These are phyloP conservation scores for Afroboletus lepidellus DNA, from an alignment of 1,284 basidiomycete genomes.

Conservation along the genomic window DNA sequence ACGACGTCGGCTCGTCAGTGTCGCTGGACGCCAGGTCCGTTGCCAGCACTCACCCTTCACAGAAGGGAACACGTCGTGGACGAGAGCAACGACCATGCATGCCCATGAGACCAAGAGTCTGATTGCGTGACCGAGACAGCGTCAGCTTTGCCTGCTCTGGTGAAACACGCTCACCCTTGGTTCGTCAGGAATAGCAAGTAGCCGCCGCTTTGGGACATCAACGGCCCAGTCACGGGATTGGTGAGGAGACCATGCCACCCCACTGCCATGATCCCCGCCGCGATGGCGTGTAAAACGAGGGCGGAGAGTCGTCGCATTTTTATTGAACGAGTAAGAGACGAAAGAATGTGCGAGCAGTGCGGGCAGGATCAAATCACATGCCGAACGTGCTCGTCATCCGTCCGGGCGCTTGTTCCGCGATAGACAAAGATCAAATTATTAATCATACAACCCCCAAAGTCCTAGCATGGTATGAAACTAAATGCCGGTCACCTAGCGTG, in stretches of 20 bases:
- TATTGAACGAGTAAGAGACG: background rate
- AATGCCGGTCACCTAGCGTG: conserved; percentile 5
- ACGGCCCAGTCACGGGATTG: conserved; percentile 22
- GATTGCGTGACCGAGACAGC: no score
- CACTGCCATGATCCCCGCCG: conserved; percentile 46
- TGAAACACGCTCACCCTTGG: conserved; percentile 56
- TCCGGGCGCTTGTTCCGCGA: background rate
- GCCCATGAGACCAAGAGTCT: conserved; percentile 29
- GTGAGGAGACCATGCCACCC: conserved; percentile 36
- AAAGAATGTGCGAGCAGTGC: background rate
- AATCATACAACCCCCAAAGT: no score
- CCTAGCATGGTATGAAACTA: no score
- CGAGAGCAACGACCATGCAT: conserved; percentile 29
- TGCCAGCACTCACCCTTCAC: conserved; percentile 12
- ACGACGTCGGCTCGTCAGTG: background rate
- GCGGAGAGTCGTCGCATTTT: conserved; percentile 18
- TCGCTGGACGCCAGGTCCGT: background rate
- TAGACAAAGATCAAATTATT: no score
- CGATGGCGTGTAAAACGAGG: conserved; percentile 39
- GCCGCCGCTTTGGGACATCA: conserved; percentile 56
- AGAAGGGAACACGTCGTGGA: conserved; percentile 26
- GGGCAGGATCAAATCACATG: background rate
- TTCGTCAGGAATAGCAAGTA: conserved; percentile 75
- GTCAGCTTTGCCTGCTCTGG: background rate
- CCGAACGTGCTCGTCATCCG: background rate